A percentile compares a stretch with the other conserved stretches of the same genome.
phyloP scores from a whole-genome alignment of 2,329 filamentous ascomycete species.

The Talaromyces sp. region DNA sequence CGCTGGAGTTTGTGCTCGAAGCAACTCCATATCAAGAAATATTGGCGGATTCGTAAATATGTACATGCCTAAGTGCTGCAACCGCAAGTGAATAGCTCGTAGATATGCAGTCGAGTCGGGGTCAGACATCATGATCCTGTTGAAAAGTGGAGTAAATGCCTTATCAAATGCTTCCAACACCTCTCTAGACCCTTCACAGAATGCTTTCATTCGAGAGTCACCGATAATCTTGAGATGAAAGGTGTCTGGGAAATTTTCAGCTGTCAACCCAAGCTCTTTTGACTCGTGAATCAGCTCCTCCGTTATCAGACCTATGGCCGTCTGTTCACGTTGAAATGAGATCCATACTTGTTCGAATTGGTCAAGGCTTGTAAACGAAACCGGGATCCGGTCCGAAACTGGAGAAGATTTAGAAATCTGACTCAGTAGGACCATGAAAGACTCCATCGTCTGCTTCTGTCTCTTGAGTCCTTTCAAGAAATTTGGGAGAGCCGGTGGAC shows the following conservation, averaged over 20 bases:
- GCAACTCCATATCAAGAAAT: constrained; percentile 10
- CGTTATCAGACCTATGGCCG: constrained; percentile 1
- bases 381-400: background rate
- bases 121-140: constrained; percentile 12
- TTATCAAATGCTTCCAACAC: constrained; percentile 7
- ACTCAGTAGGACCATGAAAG: constrained; percentile 7
- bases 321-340: constrained; percentile 11
- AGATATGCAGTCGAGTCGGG: constrained; percentile 5
- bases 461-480: constrained; percentile 3
- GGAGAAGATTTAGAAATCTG: constrained; percentile 3
- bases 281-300: constrained; percentile 6
- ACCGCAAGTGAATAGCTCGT: constrained; percentile 7
- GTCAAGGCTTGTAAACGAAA: constrained; percentile 8
- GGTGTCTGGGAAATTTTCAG: background rate
- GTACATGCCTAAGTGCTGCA: constrained; percentile 11
- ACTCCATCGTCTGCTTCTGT: constrained; percentile 12
- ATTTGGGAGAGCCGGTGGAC: constrained; percentile 8
- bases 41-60: constrained; percentile 7
- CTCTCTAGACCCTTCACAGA: constrained; percentile 11
- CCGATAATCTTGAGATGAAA: constrained; percentile 8
- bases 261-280: background rate
- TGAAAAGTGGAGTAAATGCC: constrained; percentile 12
- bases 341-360: constrained; percentile 13
- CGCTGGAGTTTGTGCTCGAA: constrained; percentile 2
- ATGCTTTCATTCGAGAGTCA: background rate